Evolutionary conservation across 2,329 filamentous ascomycete species (phyloP), one percentile per base, ranked within the genome.

Genomic region (Monosporascus sp.): DNA sequence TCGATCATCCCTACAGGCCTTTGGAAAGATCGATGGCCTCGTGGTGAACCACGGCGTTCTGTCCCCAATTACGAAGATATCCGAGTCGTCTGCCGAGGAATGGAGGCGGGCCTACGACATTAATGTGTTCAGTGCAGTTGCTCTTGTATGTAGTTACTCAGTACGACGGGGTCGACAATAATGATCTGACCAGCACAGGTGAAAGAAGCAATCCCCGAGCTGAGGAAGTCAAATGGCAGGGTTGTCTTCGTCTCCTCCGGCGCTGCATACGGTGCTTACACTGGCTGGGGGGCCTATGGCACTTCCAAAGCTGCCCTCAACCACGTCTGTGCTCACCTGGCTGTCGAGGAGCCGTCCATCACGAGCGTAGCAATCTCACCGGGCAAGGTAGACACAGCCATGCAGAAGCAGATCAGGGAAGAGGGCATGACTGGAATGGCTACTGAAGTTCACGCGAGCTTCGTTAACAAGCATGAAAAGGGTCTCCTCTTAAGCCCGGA

Each of bases 21-120:
- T 90, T 69, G 87, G 86, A 9, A 77, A 76, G 48, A 72, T 99
- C 5, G 91, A 99, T 66, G 88, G 86, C 1, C 69, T 99, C 45
- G 83, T 99, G 14, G 75, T 97, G 57, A 97, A 97, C 70, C 94
- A 99, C 67, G 92, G 91, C 20, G 77, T 85, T 1, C 73, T 99
- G 45, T 81, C 84, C n/a, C 88, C 91, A 1, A 85, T 95, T 43
- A 83, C 82, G 49, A 83, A 82, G 54, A 74, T 97, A 45, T 83
- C 75, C 3, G 82, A 93, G 52, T 78, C 80, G 17, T 81, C 82
- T n/a, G 66, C 84, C 0, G 84, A 88, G 38, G 86, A 88, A 56
- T 97, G 92, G 90, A 86, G 84, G 64, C 71, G 74, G 2, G 76
- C 81, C 8, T 97, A 91, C 70, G 86, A 96, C 61, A 77, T 91